Base-by-base conservation (phyloP, 1,284 basidiomycete species). In the Marasmius sp. region DNA sequence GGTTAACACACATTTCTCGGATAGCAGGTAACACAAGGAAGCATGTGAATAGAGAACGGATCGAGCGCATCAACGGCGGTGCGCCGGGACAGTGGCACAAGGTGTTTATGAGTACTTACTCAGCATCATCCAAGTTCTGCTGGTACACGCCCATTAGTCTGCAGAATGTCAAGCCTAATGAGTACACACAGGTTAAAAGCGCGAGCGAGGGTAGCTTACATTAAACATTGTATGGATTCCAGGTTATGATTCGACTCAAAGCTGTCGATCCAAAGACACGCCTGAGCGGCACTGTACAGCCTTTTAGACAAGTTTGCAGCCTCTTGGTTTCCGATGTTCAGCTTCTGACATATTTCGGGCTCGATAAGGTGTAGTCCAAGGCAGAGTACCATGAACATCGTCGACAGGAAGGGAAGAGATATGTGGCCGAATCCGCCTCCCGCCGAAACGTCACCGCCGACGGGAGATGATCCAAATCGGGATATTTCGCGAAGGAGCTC, bases 141-240 rank as follows among this genome's bases (percentile, higher is more conserved):
- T 69, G 69, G 57, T 70, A 70, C 11, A 70, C 61, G 16, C 69
- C 66, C 69, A 70, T 70, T 16, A 70, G 61, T 34, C 69, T 70
- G 54, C 16, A 20, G 48, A 55, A 22, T 52, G 34, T 14, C 2
- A n/a, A 48, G 16, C 20, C 7, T 7, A 47, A 3, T 9, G 27
- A 38, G 41, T 49, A 41, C 45, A 41, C 11, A 11, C n/a, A 43
- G 3, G 49, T 27, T 61, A 27, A 34, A 53, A 27, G 33, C 22
- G 47, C 20, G 4, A n/a, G 38, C 7, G 41, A 18, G 38, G 48
- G 14, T 8, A 3, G 61, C 68, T 45, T 37, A 67, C 69, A 70
- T 64, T 27, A 70, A 65, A 49, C 65, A 67, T 36, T 70, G 69
- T 7, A 70, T 37, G 22, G 66, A 65, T 56, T 69, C 69, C 9